phyloP scores from a whole-genome alignment of 768 basidiomycete species.

The Pholiota molesta region DNA sequence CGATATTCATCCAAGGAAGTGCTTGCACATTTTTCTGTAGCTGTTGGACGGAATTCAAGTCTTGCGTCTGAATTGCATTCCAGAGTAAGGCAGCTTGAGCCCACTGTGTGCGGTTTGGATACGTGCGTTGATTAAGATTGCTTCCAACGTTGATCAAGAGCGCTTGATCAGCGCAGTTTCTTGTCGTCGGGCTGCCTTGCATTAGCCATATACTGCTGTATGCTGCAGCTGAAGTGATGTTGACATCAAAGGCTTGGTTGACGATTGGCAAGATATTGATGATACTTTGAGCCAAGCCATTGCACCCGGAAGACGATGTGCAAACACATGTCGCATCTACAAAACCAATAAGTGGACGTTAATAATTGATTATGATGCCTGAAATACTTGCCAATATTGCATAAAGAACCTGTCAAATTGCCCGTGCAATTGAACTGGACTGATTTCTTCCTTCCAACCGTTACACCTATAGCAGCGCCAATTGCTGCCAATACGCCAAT shows the following conservation, averaged over 20 bases:
- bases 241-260: constrained; percentile 49
- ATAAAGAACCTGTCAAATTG: constrained; percentile 50
- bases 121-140: constrained; percentile 37
- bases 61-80: constrained; percentile 56
- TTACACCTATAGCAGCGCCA: constrained; percentile 48
- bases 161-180: constrained; percentile 57
- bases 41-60: constrained; percentile 36
- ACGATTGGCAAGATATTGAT: constrained; percentile 50
- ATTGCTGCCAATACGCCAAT: constrained; percentile 41
- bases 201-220: constrained; percentile 54
- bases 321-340: constrained; percentile 69
- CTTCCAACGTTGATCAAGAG: constrained; percentile 56
- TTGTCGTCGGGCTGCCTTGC: constrained; percentile 43
- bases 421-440: constrained; percentile 37
- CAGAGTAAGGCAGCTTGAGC: constrained; percentile 62
- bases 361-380: constrained; percentile 1
- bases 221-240: constrained; percentile 45
- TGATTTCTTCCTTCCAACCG: constrained; percentile 31
- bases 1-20: constrained; percentile 51
- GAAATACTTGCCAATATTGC: constrained; percentile 54
- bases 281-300: constrained; percentile 56
- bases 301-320: constrained; percentile 49
- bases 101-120: constrained; percentile 59
- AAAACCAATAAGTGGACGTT: constrained; percentile 4
- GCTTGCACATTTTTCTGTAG: constrained; percentile 50